phyloP scores from a whole-genome alignment of 169 alveolate genomes.

The Eimeria tenella region DNA sequence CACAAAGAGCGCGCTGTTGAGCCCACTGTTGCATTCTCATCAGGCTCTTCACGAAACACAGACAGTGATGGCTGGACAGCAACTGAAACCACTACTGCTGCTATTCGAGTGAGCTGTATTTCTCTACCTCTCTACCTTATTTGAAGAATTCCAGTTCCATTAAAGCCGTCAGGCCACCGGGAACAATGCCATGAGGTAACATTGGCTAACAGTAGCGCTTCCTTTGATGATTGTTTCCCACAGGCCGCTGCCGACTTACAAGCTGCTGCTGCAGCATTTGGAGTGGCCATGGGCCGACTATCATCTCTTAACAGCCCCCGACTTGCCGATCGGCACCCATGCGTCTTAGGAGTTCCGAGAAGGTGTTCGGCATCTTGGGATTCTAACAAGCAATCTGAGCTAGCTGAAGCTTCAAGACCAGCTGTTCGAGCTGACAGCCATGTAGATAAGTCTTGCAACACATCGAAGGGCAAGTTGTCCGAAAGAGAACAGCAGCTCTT shows the following conservation, averaged over 20 bases:
- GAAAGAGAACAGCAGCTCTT: slow-evolving; percentile 45
- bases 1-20: background rate
- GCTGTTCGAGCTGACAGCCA: background rate
- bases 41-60: background rate
- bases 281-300: slow-evolving; percentile 40
- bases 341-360: background rate
- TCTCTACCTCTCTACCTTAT: too few species aligned
- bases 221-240: background rate
- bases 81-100: slow-evolving; percentile 5
- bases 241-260: slow-evolving; percentile 66
- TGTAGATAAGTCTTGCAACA: background rate
- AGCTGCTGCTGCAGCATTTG: slow-evolving; percentile 70
- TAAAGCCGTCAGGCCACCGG: too few species aligned
- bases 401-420: background rate
- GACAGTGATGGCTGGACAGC: background rate
- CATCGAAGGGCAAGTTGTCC: background rate
- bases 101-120: slow-evolving; percentile 15
- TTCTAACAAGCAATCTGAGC: background rate
- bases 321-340: background rate
- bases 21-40: slow-evolving; percentile 16
- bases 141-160: too few species aligned
- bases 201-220: background rate
- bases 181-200: too few species aligned
- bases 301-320: slow-evolving; percentile 21
- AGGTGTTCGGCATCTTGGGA: background rate